Percentiles rank a stretch among this genome's conserved stretches.
Conservation (phyloP, 495 filamentous ascomycete species). For the Trichoderma asperelloides region DNA sequence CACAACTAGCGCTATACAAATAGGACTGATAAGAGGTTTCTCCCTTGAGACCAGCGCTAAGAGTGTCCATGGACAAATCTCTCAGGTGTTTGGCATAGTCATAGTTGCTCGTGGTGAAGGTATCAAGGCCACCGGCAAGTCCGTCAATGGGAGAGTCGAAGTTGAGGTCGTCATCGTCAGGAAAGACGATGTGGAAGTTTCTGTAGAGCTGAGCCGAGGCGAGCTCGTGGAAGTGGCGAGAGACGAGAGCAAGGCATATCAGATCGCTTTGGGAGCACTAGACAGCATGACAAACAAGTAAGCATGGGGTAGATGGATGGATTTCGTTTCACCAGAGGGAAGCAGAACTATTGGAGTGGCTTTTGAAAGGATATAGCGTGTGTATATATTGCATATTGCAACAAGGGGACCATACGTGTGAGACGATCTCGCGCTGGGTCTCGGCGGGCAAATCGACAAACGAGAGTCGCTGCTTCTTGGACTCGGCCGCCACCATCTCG, state of each 20-base stretch:
- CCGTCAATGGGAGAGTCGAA: constrained; percentile 40
- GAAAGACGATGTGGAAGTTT: constrained; percentile 47
- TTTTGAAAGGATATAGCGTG: too few relatives aligned
- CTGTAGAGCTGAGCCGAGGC: constrained; percentile 50
- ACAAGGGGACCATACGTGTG: constrained; percentile 26
- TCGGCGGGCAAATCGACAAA: constrained; percentile 42
- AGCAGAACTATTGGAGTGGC: not conserved
- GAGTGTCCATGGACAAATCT: constrained; percentile 40
- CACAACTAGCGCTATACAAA: constrained; percentile 38
- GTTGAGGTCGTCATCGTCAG: constrained; percentile 41
- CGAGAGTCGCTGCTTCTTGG: constrained; percentile 10
- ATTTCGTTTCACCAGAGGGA: not conserved
- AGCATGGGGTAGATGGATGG: not conserved
- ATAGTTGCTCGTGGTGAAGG: constrained; percentile 50
- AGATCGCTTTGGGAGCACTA: constrained; percentile 38
- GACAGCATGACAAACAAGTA: constrained; percentile 13
- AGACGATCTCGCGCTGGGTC: constrained; percentile 42
- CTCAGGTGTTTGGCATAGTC: constrained; percentile 49
- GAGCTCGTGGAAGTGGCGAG: constrained; percentile 44
- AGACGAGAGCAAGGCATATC: constrained; percentile 46
- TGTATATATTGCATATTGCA: too few relatives aligned
- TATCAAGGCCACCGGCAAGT: constrained; percentile 47
- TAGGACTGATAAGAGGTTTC: constrained; percentile 39
- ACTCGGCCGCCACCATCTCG: constrained; percentile 4
- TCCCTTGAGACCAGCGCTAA: constrained; percentile 34